phyloP scores from a whole-genome alignment of 2,329 filamentous ascomycete genomes.

The Colletotrichum lupini region DNA sequence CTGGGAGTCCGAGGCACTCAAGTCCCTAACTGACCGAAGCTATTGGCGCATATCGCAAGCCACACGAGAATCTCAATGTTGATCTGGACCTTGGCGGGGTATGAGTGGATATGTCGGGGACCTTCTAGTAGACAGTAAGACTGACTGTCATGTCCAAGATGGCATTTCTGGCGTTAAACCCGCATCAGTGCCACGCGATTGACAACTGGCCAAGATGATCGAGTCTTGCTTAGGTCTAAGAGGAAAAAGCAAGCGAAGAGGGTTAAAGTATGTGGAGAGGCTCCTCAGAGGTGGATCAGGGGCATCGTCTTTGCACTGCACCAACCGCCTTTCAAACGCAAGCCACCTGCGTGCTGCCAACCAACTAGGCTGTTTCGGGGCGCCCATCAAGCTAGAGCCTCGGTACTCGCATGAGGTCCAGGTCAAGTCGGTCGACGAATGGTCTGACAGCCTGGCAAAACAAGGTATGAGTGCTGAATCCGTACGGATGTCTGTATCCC shows the following conservation, averaged over 20 bases:
- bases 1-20: background rate
- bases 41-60: slow-evolving; percentile 19
- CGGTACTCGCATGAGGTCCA: background rate
- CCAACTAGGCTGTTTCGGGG: background rate
- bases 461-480: background rate
- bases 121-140: background rate
- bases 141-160: slow-evolving; percentile 1
- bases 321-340: background rate
- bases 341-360: background rate
- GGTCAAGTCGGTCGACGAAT: background rate
- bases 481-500: background rate
- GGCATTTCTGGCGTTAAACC: background rate
- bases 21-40: background rate
- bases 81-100: slow-evolving; percentile 12
- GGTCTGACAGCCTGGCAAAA: background rate
- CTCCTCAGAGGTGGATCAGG: slow-evolving; percentile 9
- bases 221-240: slow-evolving; percentile 16
- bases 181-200: slow-evolving; percentile 15
- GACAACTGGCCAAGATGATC: slow-evolving; percentile 5
- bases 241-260: slow-evolving; percentile 27
- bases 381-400: background rate
- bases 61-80: slow-evolving; percentile 13
- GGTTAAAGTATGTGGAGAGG: slow-evolving; percentile 15
- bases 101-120: background rate
- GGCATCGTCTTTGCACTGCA: slow-evolving; percentile 2